Evolutionary conservation across 2,329 filamentous ascomycete species (phyloP).

Genomic region (Sporothrix mexicana): DNA sequence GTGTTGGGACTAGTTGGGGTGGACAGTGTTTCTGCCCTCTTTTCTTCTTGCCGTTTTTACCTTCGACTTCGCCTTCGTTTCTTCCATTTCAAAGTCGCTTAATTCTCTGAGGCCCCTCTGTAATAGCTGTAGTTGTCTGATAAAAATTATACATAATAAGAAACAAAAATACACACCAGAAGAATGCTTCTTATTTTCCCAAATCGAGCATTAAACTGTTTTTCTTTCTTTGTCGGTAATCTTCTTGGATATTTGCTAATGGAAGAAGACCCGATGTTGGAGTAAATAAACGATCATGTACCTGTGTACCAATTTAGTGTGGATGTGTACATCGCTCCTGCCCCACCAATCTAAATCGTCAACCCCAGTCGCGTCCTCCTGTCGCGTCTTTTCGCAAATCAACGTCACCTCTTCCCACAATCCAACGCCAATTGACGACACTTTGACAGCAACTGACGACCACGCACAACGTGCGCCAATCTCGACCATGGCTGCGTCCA

Average conservation of each 20-base stretch:
- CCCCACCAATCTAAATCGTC: constrained; percentile 20
- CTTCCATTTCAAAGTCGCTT: neutral
- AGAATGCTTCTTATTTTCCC: neutral
- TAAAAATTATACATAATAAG: neutral
- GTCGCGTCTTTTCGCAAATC: constrained; percentile 14
- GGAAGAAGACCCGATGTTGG: neutral
- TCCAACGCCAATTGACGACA: neutral
- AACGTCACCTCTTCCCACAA: neutral
- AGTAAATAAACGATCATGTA: constrained; percentile 10
- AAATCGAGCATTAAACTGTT: too few species aligned
- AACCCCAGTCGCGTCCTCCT: neutral
- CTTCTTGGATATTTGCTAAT: neutral
- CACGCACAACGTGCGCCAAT: neutral
- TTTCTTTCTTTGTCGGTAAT: too few species aligned
- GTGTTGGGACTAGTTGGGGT: neutral
- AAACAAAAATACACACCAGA: neutral
- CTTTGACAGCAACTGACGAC: neutral
- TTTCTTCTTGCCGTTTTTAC: neutral
- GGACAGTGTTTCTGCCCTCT: neutral
- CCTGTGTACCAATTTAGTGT: neutral
- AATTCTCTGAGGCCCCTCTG: neutral
- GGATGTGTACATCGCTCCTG: neutral
- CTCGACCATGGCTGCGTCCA: constrained; percentile 39
- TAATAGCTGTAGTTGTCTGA: neutral
- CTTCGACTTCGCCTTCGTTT: neutral